A percentile compares a stretch with the other conserved stretches of the same genome.
These are phyloP conservation scores for Diplodia intermedia DNA, from an alignment of 2,329 filamentous ascomycete genomes.

Conservation along the genomic window DNA sequence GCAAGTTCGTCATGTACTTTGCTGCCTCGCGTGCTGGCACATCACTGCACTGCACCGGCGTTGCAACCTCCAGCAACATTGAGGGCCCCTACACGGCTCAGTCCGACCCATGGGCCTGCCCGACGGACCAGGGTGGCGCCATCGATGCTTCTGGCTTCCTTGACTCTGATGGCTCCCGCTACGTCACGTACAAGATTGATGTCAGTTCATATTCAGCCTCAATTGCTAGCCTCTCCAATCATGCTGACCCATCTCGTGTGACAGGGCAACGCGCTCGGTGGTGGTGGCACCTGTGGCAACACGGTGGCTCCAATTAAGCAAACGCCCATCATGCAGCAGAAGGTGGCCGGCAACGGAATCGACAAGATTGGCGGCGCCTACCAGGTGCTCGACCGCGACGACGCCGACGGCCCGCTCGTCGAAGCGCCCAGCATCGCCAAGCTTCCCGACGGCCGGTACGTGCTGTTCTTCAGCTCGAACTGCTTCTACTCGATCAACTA, in stretches of 20 bases:
- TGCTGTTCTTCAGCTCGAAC: slow-evolving; percentile 68
- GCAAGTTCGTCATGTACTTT: slow-evolving; percentile 68
- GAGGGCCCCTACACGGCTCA: slow-evolving; percentile 62
- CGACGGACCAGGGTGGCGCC: slow-evolving; percentile 58
- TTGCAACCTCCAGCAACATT: slow-evolving; percentile 57
- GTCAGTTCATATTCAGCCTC: slow-evolving; percentile 16
- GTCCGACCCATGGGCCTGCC: slow-evolving; percentile 60
- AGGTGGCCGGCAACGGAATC: slow-evolving; percentile 59
- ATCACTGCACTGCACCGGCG: slow-evolving; percentile 64
- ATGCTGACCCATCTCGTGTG: slow-evolving; percentile 57
- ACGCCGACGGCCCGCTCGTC: slow-evolving; percentile 62
- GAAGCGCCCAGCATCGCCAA: slow-evolving; percentile 66
- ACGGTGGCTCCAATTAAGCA: slow-evolving; percentile 45
- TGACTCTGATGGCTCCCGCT: slow-evolving; percentile 62
- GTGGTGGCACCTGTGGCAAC: slow-evolving; percentile 57
- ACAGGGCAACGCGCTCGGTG: slow-evolving; percentile 61
- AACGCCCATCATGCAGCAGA: slow-evolving; percentile 66
- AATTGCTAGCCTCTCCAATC: not conserved
- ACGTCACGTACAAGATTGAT: slow-evolving; percentile 71
- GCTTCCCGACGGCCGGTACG: slow-evolving; percentile 59
- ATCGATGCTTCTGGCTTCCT: slow-evolving; percentile 69
- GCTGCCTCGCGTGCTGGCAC: slow-evolving; percentile 55
- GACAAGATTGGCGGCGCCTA: slow-evolving; percentile 60
- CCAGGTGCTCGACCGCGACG: slow-evolving; percentile 55
- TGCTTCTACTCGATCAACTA: slow-evolving; percentile 64